Evolutionary conservation across 257 asterid species (phyloP).

Genomic region (Nicotiana tomentosiformis): DNA sequence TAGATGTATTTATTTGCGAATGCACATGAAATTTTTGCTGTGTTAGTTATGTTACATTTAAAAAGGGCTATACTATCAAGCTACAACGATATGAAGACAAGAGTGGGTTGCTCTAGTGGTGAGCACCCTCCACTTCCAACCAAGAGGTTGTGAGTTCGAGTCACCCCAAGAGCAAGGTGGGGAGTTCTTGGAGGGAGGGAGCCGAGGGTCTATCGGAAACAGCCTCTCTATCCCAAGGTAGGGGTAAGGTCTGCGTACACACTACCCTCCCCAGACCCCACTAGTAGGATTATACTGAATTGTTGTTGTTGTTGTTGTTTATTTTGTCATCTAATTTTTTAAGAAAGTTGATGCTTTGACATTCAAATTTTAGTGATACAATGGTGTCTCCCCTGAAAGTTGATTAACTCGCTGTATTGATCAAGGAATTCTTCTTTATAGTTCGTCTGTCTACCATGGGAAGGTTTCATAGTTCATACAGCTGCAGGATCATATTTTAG

Average conservation of each 20-base stretch:
- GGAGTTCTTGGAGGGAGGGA: no score
- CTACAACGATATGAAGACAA: not conserved
- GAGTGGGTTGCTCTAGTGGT: no score
- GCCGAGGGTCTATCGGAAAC: no score
- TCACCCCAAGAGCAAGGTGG: not conserved
- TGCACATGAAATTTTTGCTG: not conserved
- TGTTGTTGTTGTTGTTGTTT: not conserved
- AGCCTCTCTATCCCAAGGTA: no score
- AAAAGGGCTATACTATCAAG: not conserved
- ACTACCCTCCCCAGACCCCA: no score
- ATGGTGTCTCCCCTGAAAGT: not conserved
- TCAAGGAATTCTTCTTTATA: not conserved
- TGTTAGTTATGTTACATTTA: not conserved
- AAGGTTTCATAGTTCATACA: not conserved
- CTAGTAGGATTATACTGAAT: no score
- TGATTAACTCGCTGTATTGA: not conserved
- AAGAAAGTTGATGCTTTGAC: not conserved
- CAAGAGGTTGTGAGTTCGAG: no score
- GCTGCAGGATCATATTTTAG: not conserved
- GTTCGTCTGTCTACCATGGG: not conserved
- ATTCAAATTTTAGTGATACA: not conserved
- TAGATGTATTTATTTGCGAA: not conserved
- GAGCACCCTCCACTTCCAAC: no score
- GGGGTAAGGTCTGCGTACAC: no score
- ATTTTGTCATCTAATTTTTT: not conserved